Base-by-base conservation (phyloP, 305 asterid genomes). In the Caryopteris hybrid region DNA sequence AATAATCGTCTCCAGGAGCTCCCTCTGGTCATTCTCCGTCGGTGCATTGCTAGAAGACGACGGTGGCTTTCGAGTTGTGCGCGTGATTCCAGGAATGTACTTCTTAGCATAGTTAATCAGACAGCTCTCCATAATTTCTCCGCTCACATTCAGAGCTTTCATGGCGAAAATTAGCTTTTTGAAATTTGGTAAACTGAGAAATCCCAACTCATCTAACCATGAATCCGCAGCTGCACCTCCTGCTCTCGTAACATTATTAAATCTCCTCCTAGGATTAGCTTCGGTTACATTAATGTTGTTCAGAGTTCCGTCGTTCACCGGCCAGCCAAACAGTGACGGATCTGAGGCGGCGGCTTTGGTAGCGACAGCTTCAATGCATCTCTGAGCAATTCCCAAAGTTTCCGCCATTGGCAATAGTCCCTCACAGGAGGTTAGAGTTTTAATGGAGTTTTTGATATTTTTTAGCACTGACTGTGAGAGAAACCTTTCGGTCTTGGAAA, bases 241-340 rank as follows among this genome's bases (percentile, higher is more conserved):
- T 6, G 65, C 68, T 41, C 72, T 58, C 12, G 83, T 18, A 59
- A 55, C 74, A 23, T 16, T 41, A 33, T 25, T 52, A 17, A 21
- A 61, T 60, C 73, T 80, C 56, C 83, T 76, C 62, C 83, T 52
- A 33, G 73, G 60, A 69, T 48, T 64, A 8, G 38, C 66, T 38
- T 80, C 89, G 8, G 39, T 25, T 13, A 22, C 68, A 16, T 60
- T 71, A 12, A 62, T 45, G 57, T 48, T 10, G 43, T 64, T 70
- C 4, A 47, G 20, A 34, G 68, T 76, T 7, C 81, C 86, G 69
- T 84, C 96, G 66, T 72, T 89, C 46, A 91, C 88, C 27, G 99
- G 98, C 98, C 99, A 94, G 11, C 99, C 98, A 8, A 94, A 87
- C 38, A 91, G 66, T 39, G 98, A 76, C 52, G 97, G 96, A 87